These are phyloP conservation scores for Solanum hybrid DNA, from an alignment of 305 asterid genomes.

Conservation along the genomic window DNA sequence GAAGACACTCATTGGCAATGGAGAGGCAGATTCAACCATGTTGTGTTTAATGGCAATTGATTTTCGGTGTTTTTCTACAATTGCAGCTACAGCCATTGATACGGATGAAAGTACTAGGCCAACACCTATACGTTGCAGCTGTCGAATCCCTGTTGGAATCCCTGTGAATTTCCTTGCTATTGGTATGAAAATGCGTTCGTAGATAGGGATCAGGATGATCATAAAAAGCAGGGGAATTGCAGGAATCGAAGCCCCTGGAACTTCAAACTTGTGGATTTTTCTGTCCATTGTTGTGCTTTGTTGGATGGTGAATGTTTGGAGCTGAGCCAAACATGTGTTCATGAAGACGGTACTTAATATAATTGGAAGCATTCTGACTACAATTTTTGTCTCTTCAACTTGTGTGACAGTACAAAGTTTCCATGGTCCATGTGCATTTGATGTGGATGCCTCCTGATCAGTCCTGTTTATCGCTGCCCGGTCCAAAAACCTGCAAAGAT, in stretches of 20 bases:
- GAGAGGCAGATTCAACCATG: constrained; percentile 34
- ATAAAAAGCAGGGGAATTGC: constrained; percentile 44
- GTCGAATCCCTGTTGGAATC: constrained; percentile 60
- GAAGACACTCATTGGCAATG: constrained; percentile 56
- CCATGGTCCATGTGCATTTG: constrained; percentile 32
- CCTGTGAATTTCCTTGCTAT: constrained; percentile 40
- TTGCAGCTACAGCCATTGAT: constrained; percentile 54
- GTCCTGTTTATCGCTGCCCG: constrained; percentile 36
- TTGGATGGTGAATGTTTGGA: constrained; percentile 59
- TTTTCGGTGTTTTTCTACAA: constrained; percentile 41
- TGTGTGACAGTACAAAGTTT: constrained; percentile 44
- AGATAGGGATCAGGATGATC: constrained; percentile 43
- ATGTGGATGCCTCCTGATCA: constrained; percentile 6
- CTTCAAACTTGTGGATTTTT: constrained; percentile 37
- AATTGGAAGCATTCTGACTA: constrained; percentile 56
- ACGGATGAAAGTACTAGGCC: constrained; percentile 49
- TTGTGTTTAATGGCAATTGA: constrained; percentile 28
- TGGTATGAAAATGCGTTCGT: constrained; percentile 48
- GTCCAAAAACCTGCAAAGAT: constrained; percentile 39
- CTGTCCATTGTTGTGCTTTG: constrained; percentile 56
- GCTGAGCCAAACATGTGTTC: constrained; percentile 78
- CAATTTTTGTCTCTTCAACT: constrained; percentile 61
- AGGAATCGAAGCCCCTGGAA: constrained; percentile 56
- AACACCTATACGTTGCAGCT: constrained; percentile 52
- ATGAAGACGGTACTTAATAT: constrained; percentile 54